A percentile compares a stretch with the other conserved stretches of the same genome.
These are phyloP conservation scores for Schizosaccharomyces cryophilus DNA, from an alignment of 805 yeast genomes.

Conservation along the genomic window DNA sequence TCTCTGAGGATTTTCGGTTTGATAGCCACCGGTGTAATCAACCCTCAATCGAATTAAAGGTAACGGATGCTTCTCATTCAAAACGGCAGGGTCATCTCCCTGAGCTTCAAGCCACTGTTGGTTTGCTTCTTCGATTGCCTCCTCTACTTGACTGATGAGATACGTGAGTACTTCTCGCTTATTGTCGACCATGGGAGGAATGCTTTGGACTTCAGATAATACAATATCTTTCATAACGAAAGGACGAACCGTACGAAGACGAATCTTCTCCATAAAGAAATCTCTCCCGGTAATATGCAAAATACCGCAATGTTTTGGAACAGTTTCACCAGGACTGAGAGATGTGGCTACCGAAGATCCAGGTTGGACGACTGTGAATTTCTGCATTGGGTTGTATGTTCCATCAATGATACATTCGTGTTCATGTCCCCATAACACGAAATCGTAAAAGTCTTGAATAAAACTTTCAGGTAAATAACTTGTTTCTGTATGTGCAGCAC, in stretches of 20 bases:
- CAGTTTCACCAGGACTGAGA: slow-evolving; percentile 59
- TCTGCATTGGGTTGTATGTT: slow-evolving; percentile 24
- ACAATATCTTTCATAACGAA: slow-evolving; percentile 47
- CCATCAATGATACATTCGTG: slow-evolving; percentile 75
- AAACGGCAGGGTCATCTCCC: slow-evolving; percentile 7
- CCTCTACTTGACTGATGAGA: slow-evolving; percentile 39
- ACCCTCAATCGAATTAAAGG: slow-evolving; percentile 59
- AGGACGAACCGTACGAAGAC: slow-evolving; percentile 53
- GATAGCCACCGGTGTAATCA: slow-evolving; percentile 75
- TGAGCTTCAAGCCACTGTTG: slow-evolving; percentile 21
- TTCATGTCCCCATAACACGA: slow-evolving; percentile 93
- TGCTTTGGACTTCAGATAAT: slow-evolving; percentile 25
- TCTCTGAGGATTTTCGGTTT: slow-evolving; percentile 71
- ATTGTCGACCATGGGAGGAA: slow-evolving; percentile 37
- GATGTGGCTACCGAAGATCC: slow-evolving; percentile 91
- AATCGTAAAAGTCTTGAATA: slow-evolving; percentile 56
- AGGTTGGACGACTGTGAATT: slow-evolving; percentile 65
- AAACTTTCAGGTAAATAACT: slow-evolving; percentile 66
- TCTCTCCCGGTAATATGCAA: slow-evolving; percentile 36
- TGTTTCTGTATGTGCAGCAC: slow-evolving; percentile 45
- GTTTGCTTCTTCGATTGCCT: slow-evolving; percentile 35
- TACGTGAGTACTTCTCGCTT: slow-evolving; percentile 35
- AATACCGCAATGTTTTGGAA: slow-evolving; percentile 43
- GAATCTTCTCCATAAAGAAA: slow-evolving; percentile 33
- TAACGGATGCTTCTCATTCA: slow-evolving; percentile 28